Evolutionary conservation across 805 yeast genomes (phyloP).

Genomic region (Nakazawaea siamensis): DNA sequence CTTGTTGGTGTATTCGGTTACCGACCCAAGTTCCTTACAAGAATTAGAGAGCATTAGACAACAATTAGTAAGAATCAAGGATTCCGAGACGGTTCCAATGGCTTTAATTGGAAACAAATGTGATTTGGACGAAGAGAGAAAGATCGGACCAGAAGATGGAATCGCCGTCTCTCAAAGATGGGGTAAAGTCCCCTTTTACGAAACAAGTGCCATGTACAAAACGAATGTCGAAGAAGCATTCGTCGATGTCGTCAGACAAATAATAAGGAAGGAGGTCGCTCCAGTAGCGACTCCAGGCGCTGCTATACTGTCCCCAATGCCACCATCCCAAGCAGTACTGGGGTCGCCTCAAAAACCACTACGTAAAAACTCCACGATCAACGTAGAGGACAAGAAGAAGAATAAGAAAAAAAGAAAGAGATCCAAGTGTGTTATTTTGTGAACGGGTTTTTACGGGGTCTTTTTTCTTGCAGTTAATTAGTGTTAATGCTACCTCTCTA

Average conservation of each 20-base stretch:
- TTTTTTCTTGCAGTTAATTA: no score
- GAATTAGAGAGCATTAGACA: constrained; percentile 75
- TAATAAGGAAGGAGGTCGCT: constrained; percentile 58
- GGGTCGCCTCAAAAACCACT: no score
- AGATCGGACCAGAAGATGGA: constrained; percentile 75
- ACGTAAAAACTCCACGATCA: background rate
- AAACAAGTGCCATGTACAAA: constrained; percentile 86
- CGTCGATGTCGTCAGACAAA: constrained; percentile 80
- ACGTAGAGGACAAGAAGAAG: background rate
- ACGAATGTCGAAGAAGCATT: constrained; percentile 90
- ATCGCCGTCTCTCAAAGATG: constrained; percentile 74
- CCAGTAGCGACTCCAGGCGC: constrained; percentile 13
- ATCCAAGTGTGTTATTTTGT: constrained; percentile 7
- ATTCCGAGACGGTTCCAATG: constrained; percentile 71
- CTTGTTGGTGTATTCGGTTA: constrained; percentile 48
- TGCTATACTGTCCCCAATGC: constrained; percentile 8
- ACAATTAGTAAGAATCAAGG: constrained; percentile 80
- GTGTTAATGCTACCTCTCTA: no score
- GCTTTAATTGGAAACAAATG: constrained; percentile 89
- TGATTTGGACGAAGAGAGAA: constrained; percentile 70
- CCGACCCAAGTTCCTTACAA: constrained; percentile 57
- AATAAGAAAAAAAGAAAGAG: constrained; percentile 9
- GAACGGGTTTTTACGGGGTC: no score
- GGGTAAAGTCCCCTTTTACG: constrained; percentile 89
- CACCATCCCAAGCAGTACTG: no score